phyloP scores from a whole-genome alignment of 2,329 filamentous ascomycete genomes.

The Ophiostoma angusticollis region DNA sequence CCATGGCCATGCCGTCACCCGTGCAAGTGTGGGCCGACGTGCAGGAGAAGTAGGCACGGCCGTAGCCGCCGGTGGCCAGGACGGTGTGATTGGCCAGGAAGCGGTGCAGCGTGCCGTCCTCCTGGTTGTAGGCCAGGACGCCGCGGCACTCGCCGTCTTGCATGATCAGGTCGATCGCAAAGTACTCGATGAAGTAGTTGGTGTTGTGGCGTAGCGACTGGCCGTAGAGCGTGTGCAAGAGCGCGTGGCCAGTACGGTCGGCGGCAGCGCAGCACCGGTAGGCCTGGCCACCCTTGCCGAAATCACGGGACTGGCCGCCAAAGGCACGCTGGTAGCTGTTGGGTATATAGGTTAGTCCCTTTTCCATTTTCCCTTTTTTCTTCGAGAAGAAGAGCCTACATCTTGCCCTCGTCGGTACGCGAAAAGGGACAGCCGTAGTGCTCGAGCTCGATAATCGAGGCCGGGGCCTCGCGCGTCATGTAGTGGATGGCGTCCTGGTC shows the following conservation, averaged over 20 bases:
- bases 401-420: constrained; percentile 89
- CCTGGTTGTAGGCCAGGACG: constrained; percentile 95
- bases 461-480: constrained; percentile 91
- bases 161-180: constrained; percentile 94
- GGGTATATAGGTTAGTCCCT: neutral
- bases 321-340: constrained; percentile 89
- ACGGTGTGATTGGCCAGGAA: constrained; percentile 97
- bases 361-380: constrained; percentile 20
- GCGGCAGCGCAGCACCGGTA: constrained; percentile 95
- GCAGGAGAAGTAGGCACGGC: constrained; percentile 95
- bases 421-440: constrained; percentile 97
- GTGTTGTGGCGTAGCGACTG: constrained; percentile 96
- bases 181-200: constrained; percentile 99
- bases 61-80: constrained; percentile 91
- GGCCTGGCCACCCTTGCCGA: constrained; percentile 91
- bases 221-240: constrained; percentile 96
- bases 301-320: constrained; percentile 92
- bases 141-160: constrained; percentile 93
- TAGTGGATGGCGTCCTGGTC: constrained; percentile 98
- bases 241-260: constrained; percentile 91
- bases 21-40: constrained; percentile 98
- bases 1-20: constrained; percentile 99
- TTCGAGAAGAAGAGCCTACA: no score
- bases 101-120: constrained; percentile 93
- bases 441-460: constrained; percentile 86